Base-by-base conservation (phyloP, 78 protist genomes). In the Mantamonas sphyraenae region DNA sequence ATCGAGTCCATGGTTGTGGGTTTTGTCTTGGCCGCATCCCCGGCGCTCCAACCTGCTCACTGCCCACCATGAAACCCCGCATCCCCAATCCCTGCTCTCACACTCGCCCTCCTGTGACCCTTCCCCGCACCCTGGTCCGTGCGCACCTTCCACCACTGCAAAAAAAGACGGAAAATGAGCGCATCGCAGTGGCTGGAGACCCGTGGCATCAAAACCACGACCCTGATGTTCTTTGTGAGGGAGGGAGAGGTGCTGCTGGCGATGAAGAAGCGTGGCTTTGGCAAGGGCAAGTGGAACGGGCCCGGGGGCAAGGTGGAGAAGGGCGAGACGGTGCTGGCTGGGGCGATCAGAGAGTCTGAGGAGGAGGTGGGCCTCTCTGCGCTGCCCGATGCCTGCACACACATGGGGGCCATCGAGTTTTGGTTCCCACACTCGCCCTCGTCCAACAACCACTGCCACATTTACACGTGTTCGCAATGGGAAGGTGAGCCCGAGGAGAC, bases 241-340 rank as follows among this genome's bases (percentile, higher is more conserved):
- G 68, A 72, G 24, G 22, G n/a, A n/a, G n/a, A n/a, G n/a, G n/a
- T 82, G 16, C 62, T 84, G n/a, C 78, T 84, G 26, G 89, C 80
- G 37, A 45, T 63, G 5, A 84, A 84, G 39, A 77, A 77, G 51
- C 17, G 83, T 28, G 89, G 89, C 0, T 84, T 84, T 73, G 89
- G 89, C 24, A 40, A 30, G 28, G 77, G 70, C 24, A 71, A 67
- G 38, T 84, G 69, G 71, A 65, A 84, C 59, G 89, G 89, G 34
- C 67, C 55, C 55, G 89, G 89, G 8, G 89, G 89, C 5, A 84
- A 84, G 33, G 75, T 77, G 14, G 79, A 71, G 60, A n/a, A 42
- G 22, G 71, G 76, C 50, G 89, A 77, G 38, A 68, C 83, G 19
- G 16, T 77, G 24, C 68, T 60, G 42, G 80, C 53, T 26, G 79